These are phyloP conservation scores for Eruca vesicaria DNA, from an alignment of 441 rosid genomes.

Conservation along the genomic window DNA sequence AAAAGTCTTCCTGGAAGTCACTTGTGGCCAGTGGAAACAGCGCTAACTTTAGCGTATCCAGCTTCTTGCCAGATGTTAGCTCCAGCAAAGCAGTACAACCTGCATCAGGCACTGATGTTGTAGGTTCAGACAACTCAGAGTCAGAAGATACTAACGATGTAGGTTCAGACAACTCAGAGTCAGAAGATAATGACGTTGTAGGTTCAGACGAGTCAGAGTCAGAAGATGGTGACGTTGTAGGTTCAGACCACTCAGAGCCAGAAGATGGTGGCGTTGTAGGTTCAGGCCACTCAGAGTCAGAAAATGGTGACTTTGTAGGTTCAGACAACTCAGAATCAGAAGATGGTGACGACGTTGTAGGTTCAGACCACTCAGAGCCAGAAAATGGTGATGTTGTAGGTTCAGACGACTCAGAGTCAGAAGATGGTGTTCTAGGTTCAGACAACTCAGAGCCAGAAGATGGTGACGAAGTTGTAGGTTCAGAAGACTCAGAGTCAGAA, in stretches of 20 bases:
- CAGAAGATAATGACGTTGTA: background rate
- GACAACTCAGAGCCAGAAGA: background rate
- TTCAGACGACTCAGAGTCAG: background rate
- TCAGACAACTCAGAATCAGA: background rate
- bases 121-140: background rate
- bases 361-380: background rate
- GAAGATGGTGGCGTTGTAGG: background rate
- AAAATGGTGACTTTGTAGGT: background rate
- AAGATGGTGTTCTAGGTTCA: background rate
- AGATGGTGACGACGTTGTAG: background rate
- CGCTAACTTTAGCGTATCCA: slow-evolving; percentile 46
- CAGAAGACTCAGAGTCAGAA: background rate
- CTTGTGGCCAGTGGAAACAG: slow-evolving; percentile 52
- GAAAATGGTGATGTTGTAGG: background rate
- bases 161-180: background rate
- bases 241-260: background rate
- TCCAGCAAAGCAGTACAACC: slow-evolving; percentile 34
- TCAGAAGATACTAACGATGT: background rate
- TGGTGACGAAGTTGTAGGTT: background rate
- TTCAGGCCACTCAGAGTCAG: background rate
- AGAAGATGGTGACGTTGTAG: background rate
- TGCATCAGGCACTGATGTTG: slow-evolving; percentile 8
- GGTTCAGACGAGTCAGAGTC: background rate
- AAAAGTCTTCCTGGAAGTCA: slow-evolving; percentile 61
- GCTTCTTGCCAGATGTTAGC: slow-evolving; percentile 37